Evolutionary conservation across 768 basidiomycete species (phyloP), one percentile per base, ranked within the genome.

Genomic region (Mycena floridula): DNA sequence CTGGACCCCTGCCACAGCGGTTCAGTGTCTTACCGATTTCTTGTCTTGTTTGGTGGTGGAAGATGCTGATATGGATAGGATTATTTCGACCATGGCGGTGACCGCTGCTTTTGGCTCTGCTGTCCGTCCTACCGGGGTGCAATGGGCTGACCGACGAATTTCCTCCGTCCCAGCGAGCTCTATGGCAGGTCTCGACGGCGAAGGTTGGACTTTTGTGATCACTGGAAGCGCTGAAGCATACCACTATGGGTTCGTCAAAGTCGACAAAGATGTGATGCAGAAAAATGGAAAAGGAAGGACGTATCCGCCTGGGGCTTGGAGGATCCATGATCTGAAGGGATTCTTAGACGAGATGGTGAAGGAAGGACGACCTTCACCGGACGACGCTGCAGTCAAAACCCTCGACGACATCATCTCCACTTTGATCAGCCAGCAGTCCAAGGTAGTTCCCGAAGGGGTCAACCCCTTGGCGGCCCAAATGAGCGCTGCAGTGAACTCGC

Each of bases 1-100:
- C 45, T 56, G 62, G 45, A 54, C 55, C 5, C 61, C 62, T 5
- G 46, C 58, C 8, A 39, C 41, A 13, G 22, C 63, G 24, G 50
- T 66, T 7, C 55, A 61, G 36, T 51, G 45, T 8, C 48, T 63
- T 22, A 47, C 45, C 5, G 54, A 51, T 25, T 25, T 51, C 18
- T 39, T 56, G 35, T 3, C 23, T 23, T 9, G 1, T 18, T 1
- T 35, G 20, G 28, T 11, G 39, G 22, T 13, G 41, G 11, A 42
- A 18, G 32, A 35, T 13, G 28, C 28, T 9, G 28, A 13, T 7
- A n/a, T n/a, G n/a, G n/a, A n/a, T n/a, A n/a, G n/a, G n/a, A n/a
- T n/a, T n/a, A 3, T 35, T 7, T 13, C 13, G 7, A 7, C 15
- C 18, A 35, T 35, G 32, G 13, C 18, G 4, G 32, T 35, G 13